Evolutionary conservation across 2,329 filamentous ascomycete genomes (phyloP).

Genomic region (Cyclaneusma minus): DNA sequence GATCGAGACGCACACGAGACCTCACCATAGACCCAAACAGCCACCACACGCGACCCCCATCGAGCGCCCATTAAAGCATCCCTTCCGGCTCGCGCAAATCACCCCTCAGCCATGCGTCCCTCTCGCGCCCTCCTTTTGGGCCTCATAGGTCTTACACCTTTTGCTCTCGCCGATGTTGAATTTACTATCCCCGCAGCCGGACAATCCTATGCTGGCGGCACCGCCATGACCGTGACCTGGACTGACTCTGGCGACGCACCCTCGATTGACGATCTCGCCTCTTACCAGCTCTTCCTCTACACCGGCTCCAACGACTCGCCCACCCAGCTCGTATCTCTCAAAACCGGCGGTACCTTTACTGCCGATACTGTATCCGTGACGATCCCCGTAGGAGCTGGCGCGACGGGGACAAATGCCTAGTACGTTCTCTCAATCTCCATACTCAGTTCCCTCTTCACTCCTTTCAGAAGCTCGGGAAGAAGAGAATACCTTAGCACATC

Average conservation of each 20-base stretch:
- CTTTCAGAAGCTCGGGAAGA: constrained; percentile 11
- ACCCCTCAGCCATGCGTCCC: constrained; percentile 9
- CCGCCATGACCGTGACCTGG: constrained; percentile 38
- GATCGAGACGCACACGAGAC: too few relatives aligned
- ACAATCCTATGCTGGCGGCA: constrained; percentile 29
- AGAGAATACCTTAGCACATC: background rate
- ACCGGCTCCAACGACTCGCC: constrained; percentile 38
- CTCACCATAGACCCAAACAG: too few relatives aligned
- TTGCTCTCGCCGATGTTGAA: constrained; percentile 18
- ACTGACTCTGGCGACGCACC: constrained; percentile 35
- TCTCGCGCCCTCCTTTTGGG: constrained; percentile 7
- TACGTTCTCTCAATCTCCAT: constrained; percentile 6
- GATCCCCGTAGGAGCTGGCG: constrained; percentile 13
- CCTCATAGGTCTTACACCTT: constrained; percentile 9
- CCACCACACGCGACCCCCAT: too few relatives aligned
- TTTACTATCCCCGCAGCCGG: constrained; percentile 38
- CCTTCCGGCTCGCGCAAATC: background rate
- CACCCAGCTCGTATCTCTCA: constrained; percentile 21
- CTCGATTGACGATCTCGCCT: constrained; percentile 29
- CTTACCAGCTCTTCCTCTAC: constrained; percentile 43
- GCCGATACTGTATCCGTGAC: constrained; percentile 12
- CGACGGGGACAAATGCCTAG: constrained; percentile 17
- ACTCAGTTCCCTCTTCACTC: background rate
- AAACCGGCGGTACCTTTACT: constrained; percentile 15
- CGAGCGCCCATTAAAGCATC: background rate